Evolutionary conservation across 1,139 yeast species (phyloP).

Genomic region (Candida neerlandica): DNA sequence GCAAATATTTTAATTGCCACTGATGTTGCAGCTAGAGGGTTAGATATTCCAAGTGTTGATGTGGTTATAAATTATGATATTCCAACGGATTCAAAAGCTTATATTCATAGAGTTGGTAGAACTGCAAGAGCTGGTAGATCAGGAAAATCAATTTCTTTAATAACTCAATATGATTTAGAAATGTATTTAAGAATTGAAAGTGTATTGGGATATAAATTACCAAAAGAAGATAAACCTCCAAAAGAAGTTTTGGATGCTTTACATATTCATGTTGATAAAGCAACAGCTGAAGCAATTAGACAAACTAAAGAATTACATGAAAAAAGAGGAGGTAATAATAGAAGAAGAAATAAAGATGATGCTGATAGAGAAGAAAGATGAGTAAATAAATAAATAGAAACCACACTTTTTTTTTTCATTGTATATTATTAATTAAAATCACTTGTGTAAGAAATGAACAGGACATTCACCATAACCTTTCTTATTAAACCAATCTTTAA

Average conservation of each 20-base stretch:
- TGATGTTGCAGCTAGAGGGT: constrained; percentile 97
- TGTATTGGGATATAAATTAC: constrained; percentile 76
- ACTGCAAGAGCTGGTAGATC: constrained; percentile 98
- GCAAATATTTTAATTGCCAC: constrained; percentile 89
- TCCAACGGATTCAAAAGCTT: constrained; percentile 97
- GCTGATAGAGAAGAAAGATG: constrained; percentile 51
- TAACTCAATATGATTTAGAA: constrained; percentile 93
- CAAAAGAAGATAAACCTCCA: constrained; percentile 76
- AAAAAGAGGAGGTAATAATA: constrained; percentile 32
- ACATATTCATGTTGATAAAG: constrained; percentile 88
- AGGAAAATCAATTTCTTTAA: constrained; percentile 88
- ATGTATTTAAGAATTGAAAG: constrained; percentile 85
- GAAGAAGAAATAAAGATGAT: constrained; percentile 45
- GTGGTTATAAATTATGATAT: constrained; percentile 91
- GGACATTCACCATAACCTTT: constrained; percentile 89
- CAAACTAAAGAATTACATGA: constrained; percentile 77
- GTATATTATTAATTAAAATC: constrained; percentile 1
- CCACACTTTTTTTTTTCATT: too few species aligned
- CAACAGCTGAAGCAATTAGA: constrained; percentile 86
- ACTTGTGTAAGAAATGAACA: constrained; percentile 57
- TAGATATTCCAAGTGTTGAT: constrained; percentile 95
- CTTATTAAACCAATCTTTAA: constrained; percentile 84
- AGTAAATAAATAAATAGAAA: not conserved
- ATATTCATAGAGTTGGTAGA: constrained; percentile 96
- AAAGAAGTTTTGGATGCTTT: constrained; percentile 76